Evolutionary conservation across 805 yeast genomes (phyloP), one percentile per base, ranked within the genome.

Genomic region (Saccharomycopsis synnaedendra): DNA sequence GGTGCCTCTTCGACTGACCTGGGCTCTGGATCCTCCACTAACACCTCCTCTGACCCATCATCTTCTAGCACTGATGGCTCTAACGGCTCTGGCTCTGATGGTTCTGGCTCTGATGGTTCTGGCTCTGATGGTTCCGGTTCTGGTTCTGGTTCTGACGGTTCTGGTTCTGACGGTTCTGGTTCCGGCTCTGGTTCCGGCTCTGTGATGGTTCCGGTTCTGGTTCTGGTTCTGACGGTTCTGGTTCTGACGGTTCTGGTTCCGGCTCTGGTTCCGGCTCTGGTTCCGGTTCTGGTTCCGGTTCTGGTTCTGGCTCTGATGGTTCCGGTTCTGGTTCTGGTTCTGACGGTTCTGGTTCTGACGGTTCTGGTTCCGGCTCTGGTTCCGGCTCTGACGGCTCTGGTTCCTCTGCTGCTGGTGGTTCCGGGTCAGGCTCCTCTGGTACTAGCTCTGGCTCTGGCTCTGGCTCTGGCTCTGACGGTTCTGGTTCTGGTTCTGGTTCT

Each of bases 321-420:
- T 44, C 50, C 34, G 45, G 43, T 39, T 46, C 52, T 33, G 50
- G 35, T 9, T 46, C 50, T 45, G 42, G 33, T 9, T 29, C 50
- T 35, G 29, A 39, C 35, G 28, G 11, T 45, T 6, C 50, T 6
- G 44, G 19, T 3, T 9, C 44, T 27, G 44, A 27, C 4, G 35
- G 33, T 3, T 30, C 39, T 6, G 39, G n/a, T 29, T 39, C 44
- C 44, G 30, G 42, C 3, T 31, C 47, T 32, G 44, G 29, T 39
- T 30, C 45, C 37, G 45, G 34, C 2, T 19, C 48, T 27, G 51
- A n/a, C 43, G 48, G 47, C 6, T 29, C 45, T 42, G 35, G 30
- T 37, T 35, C 49, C 37, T 39, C 28, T 19, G 30, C 45, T 32
- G 2, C 46, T 8, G 9, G 3, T 3, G 37, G 30, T 11, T 34